Base-by-base conservation (phyloP, 2,329 filamentous ascomycete species). In the Calonectria pauciramosa region DNA sequence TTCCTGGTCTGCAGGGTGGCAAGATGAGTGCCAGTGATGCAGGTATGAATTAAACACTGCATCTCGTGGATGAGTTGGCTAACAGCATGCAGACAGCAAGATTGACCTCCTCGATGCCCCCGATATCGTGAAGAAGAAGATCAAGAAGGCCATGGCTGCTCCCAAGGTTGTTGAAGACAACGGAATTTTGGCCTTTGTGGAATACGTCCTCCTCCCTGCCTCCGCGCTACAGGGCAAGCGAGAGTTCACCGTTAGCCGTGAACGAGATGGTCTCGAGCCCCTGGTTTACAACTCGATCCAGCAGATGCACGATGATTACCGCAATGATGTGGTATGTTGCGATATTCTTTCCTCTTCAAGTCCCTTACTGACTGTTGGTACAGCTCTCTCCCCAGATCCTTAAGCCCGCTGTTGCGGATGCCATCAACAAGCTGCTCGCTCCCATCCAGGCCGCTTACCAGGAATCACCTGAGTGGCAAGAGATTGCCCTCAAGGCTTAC, bases 31-130 rank as follows among this genome's bases (percentile, higher is more conserved):
- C 93, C n/a, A 94, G 92, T 80, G 92, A 93, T 74, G 86, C 91
- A 73, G 93, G 95, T 87, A 82, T 36, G 71, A 41, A 52, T 30
- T 34, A 47, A 14, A 23, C 0, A 7, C 4, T 51, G 20, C 13
- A 38, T 9, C 2, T 20, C 0, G 30, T 1, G 9, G n/a, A 52
- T 4, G 5, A 11, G 11, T 34, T 51, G 10, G 68, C 59, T 73
- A 9, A 66, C 49, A 11, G 16, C 52, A 68, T 14, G 86, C 87
- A 80, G 93, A 96, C 85, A 95, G 92, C 82, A 98, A 98, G 87
- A 97, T 99, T 78, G 97, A 99, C 82, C 89, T 99, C n/a, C 91
- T 99, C 23, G 97, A 99, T 82, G 79, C 90, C 0, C 88, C 94
- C 0, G 95, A 97, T 0, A 86, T 87, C 2, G 94, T 99, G 18